These are phyloP conservation scores for Curvularia sp. DNA, from an alignment of 2,329 filamentous ascomycete genomes.

Conservation along the genomic window DNA sequence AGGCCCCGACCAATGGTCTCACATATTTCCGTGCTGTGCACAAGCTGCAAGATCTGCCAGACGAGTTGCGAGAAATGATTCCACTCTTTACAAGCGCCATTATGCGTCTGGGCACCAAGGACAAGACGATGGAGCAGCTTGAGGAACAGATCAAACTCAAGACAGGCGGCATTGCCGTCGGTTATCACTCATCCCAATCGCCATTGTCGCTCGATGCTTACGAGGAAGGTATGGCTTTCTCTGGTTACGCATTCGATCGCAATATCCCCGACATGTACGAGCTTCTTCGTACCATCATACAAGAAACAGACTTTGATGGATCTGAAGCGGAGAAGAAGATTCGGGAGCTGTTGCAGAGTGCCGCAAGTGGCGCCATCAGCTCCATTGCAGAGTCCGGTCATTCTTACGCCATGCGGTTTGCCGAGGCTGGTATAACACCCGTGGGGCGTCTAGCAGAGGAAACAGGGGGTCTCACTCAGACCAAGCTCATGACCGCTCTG, in stretches of 20 bases:
- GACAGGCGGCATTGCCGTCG: constrained; percentile 87
- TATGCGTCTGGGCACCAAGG: constrained; percentile 89
- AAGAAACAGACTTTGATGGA: constrained; percentile 89
- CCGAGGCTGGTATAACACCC: constrained; percentile 78
- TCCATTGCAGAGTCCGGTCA: constrained; percentile 91
- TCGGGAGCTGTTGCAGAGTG: constrained; percentile 82
- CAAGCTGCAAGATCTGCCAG: constrained; percentile 76
- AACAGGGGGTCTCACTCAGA: constrained; percentile 87
- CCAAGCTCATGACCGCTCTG: constrained; percentile 81
- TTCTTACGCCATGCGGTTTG: constrained; percentile 81
- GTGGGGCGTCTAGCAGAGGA: constrained; percentile 79
- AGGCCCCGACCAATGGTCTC: constrained; percentile 91
- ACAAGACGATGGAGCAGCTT: constrained; percentile 89
- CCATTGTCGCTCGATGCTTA: constrained; percentile 74
- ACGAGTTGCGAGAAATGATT: constrained; percentile 82
- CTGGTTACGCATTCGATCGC: constrained; percentile 85
- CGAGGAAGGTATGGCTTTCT: constrained; percentile 82
- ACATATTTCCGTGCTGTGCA: constrained; percentile 96
- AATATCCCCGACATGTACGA: constrained; percentile 93
- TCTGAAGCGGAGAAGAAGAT: constrained; percentile 82
- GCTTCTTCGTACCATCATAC: constrained; percentile 77
- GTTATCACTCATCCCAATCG: constrained; percentile 82
- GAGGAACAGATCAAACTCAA: constrained; percentile 96
- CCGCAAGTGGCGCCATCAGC: constrained; percentile 88
- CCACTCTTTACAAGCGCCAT: constrained; percentile 91